A percentile compares a stretch with the other conserved stretches of the same genome.
Evolutionary conservation across 805 yeast genomes (phyloP).

Genomic region (Wickerhamomyces hampshirensis): DNA sequence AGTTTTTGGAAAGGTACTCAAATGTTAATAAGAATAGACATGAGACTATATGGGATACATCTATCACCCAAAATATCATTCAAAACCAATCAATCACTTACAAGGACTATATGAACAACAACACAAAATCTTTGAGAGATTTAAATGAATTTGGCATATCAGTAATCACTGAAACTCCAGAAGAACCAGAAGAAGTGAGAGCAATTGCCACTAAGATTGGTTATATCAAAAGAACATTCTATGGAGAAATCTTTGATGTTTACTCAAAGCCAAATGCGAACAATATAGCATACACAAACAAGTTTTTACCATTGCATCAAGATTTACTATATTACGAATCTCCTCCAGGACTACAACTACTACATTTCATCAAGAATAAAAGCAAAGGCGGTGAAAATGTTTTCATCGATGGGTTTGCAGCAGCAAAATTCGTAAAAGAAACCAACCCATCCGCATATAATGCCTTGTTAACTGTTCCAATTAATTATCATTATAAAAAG

Average conservation of each 20-base stretch:
- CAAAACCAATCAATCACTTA: conserved; percentile 6
- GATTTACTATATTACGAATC: conserved; percentile 73
- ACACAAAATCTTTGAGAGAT: conserved; percentile 32
- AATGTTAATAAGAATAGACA: conserved; percentile 26
- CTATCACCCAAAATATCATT: no score
- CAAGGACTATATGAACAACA: conserved; percentile 11
- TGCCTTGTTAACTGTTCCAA: conserved; percentile 58
- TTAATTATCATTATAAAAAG: conserved; percentile 64
- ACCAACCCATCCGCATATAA: conserved; percentile 58
- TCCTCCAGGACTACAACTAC: conserved; percentile 73
- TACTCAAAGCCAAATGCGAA: conserved; percentile 46
- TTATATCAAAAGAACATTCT: conserved; percentile 64
- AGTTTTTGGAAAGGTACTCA: conserved; percentile 43
- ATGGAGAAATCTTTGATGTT: conserved; percentile 70
- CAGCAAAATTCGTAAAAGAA: conserved; percentile 50
- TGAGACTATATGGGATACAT: no score
- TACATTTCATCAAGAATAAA: conserved; percentile 52
- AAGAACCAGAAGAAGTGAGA: conserved; percentile 31
- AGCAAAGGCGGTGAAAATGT: conserved; percentile 64
- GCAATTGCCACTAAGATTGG: conserved; percentile 53
- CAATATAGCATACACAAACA: conserved; percentile 66
- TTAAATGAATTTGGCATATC: conserved; percentile 54
- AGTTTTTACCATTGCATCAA: conserved; percentile 69
- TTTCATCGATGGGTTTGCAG: conserved; percentile 66
- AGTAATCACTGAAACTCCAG: conserved; percentile 50